These are phyloP conservation scores for Selenicereus undatus DNA, from an alignment of 148 eudicot species.

Conservation along the genomic window DNA sequence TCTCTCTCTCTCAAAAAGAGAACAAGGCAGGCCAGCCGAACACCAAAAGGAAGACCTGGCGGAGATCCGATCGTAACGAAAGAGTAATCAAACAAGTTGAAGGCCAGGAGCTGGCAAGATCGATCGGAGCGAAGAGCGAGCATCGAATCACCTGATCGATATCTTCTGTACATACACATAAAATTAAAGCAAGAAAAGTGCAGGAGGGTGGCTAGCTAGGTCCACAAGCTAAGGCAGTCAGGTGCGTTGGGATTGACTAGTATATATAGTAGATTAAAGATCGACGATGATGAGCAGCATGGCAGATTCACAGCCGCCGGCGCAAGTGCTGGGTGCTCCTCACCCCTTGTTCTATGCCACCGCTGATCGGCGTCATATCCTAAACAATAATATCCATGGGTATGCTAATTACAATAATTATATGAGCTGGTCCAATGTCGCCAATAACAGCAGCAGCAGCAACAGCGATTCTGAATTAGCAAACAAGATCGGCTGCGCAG, in stretches of 20 bases:
- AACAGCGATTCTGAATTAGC: not conserved
- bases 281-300: not conserved
- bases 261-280: no score
- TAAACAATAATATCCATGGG: not conserved
- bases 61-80: no score
- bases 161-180: not conserved
- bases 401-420: not conserved
- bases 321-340: not conserved
- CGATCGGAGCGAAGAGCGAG: no score
- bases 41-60: no score
- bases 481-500: not conserved
- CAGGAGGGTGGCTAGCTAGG: not conserved
- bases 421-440: not conserved
- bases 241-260: no score
- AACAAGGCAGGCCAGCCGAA: no score
- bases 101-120: no score
- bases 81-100: no score
- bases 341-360: not conserved
- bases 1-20: not conserved
- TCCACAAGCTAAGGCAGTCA: no score
- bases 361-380: not conserved
- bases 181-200: not conserved
- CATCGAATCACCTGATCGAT: no score
- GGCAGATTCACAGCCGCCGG: not conserved
- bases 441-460: not conserved